Base-by-base conservation (phyloP, 257 asterid genomes). In the Verbena officinalis region DNA sequence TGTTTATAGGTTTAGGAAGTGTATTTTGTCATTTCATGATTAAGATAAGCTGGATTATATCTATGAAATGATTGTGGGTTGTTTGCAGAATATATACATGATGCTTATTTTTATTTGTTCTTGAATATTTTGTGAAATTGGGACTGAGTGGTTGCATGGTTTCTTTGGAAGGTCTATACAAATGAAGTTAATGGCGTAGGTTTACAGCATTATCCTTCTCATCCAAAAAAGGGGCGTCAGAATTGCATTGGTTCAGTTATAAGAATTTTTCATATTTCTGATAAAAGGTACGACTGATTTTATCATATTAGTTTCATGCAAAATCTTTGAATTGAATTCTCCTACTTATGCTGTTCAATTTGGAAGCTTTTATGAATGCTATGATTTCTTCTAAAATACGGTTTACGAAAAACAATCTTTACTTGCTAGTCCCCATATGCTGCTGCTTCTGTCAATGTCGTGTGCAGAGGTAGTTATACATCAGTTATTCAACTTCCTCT, bases 161-260 rank as follows among this genome's bases (percentile, higher is more conserved):
- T 63, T 65, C 58, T 70, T 69, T 57, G 60, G 74, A 62, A 92
- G 98, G 89, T 69, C 45, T 38, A 51, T 68, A 65, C 58, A 62
- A 85, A 74, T 72, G 87, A 83, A 79, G 83, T 53, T 77, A 27
- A 55, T 36, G 23, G 31, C 55, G 98, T 84, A 68, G 78, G 63
- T 70, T 67, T 24, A 59, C 56, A 69, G 64, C 46, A 44, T 31
- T 64, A 78, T 54, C 70, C 84, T 75, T 70, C 71, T 64, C 66
- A 67, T 64, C 77, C 69, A 59, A 82, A 76, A 70, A 77, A 62
- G 74, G 62, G 70, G 70, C 70, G 80, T 22, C 72, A 24, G 55
- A 85, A 81, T 73, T 93, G 98, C 80, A 81, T 84, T 57, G 96
- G 95, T 21, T 73, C 84, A 54, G 70, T 90, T 14, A 74, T 93